Evolutionary conservation across 2,329 filamentous ascomycete genomes (phyloP).

Genomic region (Alternaria solani): DNA sequence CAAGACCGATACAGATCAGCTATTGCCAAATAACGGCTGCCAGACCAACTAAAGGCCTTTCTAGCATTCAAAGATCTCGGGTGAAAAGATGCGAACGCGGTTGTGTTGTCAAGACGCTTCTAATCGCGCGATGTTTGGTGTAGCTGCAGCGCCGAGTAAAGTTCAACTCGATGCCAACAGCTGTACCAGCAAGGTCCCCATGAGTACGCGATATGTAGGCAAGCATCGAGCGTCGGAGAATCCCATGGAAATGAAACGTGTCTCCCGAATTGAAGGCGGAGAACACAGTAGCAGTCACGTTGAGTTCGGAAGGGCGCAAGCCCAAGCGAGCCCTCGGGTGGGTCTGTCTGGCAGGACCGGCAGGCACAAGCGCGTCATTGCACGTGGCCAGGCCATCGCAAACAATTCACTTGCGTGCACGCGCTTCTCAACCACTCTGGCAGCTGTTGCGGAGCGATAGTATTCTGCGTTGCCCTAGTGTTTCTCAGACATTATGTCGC

Average conservation of each 20-base stretch:
- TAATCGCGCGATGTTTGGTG: conserved; percentile 19
- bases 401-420: conserved; percentile 27
- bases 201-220: conserved; percentile 29
- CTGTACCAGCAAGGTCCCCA: conserved; percentile 31
- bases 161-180: conserved; percentile 32
- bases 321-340: conserved; percentile 19
- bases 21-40: not conserved
- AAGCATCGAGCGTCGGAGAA: conserved; percentile 44
- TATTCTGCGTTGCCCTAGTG: not conserved
- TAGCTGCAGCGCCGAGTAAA: conserved; percentile 31
- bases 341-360: conserved; percentile 21
- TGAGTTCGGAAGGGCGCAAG: conserved; percentile 37
- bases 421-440: conserved; percentile 15
- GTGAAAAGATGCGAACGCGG: conserved; percentile 4
- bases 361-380: conserved; percentile 10
- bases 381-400: conserved; percentile 33
- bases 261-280: conserved; percentile 27
- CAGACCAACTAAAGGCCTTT: conserved; percentile 1
- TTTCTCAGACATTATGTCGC: conserved; percentile 2
- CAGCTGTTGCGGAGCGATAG: conserved; percentile 6
- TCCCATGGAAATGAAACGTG: conserved; percentile 43
- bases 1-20: not conserved
- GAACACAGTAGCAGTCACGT: conserved; percentile 22
- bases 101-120: conserved; percentile 17
- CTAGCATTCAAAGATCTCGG: conserved; percentile 4